These are phyloP conservation scores for Porcisia deanei DNA, from an alignment of 208 protist genomes.

Conservation along the genomic window DNA sequence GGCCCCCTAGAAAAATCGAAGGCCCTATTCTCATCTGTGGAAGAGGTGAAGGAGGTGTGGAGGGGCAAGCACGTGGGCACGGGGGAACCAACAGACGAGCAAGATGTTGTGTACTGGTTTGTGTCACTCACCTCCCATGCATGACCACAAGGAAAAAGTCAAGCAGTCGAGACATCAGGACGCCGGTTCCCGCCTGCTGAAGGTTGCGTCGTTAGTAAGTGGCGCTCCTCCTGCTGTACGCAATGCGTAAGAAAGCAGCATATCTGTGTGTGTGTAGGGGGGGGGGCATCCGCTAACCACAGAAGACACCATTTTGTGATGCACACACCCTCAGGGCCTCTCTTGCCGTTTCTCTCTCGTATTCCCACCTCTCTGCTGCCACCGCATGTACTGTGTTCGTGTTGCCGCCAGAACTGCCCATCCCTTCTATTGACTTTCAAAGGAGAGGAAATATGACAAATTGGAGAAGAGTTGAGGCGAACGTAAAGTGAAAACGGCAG, in stretches of 20 bases:
- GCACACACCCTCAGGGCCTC: too few species aligned
- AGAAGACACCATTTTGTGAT: too few species aligned
- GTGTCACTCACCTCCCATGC: slow-evolving; percentile 46
- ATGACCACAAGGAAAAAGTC: not conserved
- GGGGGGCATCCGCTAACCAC: too few species aligned
- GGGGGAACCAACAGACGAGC: slow-evolving; percentile 1
- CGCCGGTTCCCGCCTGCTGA: not conserved
- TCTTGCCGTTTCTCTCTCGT: too few species aligned
- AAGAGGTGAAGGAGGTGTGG: slow-evolving; percentile 33
- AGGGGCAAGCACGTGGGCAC: slow-evolving; percentile 9
- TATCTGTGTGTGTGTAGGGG: not conserved
- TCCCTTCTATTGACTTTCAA: too few species aligned
- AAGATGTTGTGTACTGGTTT: slow-evolving; percentile 57
- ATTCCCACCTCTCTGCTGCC: too few species aligned
- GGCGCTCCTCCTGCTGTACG: not conserved
- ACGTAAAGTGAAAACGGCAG: too few species aligned
- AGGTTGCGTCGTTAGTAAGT: not conserved
- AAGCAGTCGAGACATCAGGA: not conserved
- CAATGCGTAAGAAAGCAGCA: not conserved
- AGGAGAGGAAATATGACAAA: too few species aligned
- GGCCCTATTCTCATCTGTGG: slow-evolving; percentile 8
- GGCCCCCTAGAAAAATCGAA: not conserved
- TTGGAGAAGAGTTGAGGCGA: too few species aligned
- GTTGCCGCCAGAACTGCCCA: not conserved
- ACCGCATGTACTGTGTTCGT: too few species aligned